phyloP scores from a whole-genome alignment of 306 rosid genomes.

The Dalbergia oliveri region DNA sequence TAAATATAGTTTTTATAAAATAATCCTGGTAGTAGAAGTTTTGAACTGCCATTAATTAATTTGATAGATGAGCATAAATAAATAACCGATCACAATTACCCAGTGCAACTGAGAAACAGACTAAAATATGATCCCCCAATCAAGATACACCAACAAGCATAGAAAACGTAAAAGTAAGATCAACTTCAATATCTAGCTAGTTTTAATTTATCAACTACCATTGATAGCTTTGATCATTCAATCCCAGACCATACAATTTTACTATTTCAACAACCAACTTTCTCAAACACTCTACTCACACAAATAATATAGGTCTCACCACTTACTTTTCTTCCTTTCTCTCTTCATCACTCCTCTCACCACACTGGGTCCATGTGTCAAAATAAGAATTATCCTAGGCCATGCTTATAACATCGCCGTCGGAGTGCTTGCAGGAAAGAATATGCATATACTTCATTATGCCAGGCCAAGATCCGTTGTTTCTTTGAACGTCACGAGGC shows the following conservation, averaged over 20 bases:
- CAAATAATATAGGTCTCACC: too few relatives aligned
- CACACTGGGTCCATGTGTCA: too few relatives aligned
- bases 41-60: background rate
- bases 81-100: background rate
- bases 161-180: too few relatives aligned
- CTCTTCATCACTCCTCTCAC: too few relatives aligned
- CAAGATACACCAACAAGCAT: background rate
- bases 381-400: too few relatives aligned
- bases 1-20: background rate
- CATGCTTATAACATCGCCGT: background rate
- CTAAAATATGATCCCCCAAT: background rate
- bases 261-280: too few relatives aligned
- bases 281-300: too few relatives aligned
- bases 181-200: too few relatives aligned
- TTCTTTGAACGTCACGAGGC: background rate
- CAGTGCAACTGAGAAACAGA: background rate
- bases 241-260: background rate
- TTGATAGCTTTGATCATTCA: background rate
- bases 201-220: background rate
- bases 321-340: too few relatives aligned
- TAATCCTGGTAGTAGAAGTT: background rate
- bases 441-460: conserved; percentile 31
- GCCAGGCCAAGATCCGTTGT: conserved; percentile 10
- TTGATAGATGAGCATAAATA: background rate
- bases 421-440: conserved; percentile 46